Evolutionary conservation across 768 basidiomycete genomes (phyloP), one percentile per base, ranked within the genome.

Genomic region (Kwoniella sp.): DNA sequence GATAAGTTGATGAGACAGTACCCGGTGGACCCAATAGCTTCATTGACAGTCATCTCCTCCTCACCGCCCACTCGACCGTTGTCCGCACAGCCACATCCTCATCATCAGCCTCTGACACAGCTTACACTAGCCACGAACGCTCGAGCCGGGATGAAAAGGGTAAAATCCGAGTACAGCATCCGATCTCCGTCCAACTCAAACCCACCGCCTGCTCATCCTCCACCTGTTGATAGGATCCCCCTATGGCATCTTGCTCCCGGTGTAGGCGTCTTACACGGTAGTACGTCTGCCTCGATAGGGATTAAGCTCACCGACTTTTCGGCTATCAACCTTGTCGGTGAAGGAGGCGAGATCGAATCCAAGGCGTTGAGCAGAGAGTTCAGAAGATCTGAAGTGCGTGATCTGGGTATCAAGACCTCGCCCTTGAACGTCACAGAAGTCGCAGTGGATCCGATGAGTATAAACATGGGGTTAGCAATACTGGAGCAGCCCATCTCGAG

Each of bases 201-300:
- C 21, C 22, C 24, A 51, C 49, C 49, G 10, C 15, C 27, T 12
- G 8, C 52, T 52, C 21, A 51, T 25, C 49, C 59, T 22, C 33
- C 64, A 22, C 37, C 48, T 24, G 47, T 63, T 21, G 67, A 67
- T 30, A 48, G 76, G 0, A 72, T 74, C 19, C 76, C 76, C 0
- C 50, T 77, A 8, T 77, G 76, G 76, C 58, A 68, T 33, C 52
- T 77, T 4, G 72, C 72, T 25, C 73, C 76, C 7, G 71, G 76
- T 9, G 67, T 72, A 0, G 71, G 69, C 5, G 61, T 73, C 2
- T 47, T 77, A 33, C 66, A 71, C 46, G 76, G 76, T 2, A 67
- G 64, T 25, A 77, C 69, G 6, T 62, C 73, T 3, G 67, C 60
- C 12, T 74, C 76, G 12, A 67, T 74, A 10, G 71, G 73, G 2